Conservation (phyloP, 192 early-diverging fungal genomes). For the Backusella liffmaniae region DNA sequence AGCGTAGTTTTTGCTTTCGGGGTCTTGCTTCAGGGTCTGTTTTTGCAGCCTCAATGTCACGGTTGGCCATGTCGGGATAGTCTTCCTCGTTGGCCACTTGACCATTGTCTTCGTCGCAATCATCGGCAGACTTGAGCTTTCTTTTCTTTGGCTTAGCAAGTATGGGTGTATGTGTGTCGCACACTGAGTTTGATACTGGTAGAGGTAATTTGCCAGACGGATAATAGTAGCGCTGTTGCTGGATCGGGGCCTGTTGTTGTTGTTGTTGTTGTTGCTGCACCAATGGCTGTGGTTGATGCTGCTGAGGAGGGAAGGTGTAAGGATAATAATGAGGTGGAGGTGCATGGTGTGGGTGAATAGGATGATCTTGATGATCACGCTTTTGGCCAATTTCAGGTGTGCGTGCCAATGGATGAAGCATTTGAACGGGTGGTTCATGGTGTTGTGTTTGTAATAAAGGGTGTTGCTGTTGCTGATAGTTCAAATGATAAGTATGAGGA, state of each 20-base stretch:
- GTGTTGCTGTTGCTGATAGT: slow-evolving; percentile 3
- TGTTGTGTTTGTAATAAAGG: neutral
- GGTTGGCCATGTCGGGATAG: slow-evolving; percentile 30
- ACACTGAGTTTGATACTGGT: neutral
- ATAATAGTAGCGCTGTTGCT: slow-evolving; percentile 13
- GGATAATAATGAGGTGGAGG: slow-evolving; percentile 7
- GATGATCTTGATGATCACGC: slow-evolving; percentile 1
- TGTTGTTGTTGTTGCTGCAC: neutral
- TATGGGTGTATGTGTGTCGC: neutral
- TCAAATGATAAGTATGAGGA: neutral
- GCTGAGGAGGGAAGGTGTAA: slow-evolving; percentile 1
- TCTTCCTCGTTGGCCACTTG: slow-evolving; percentile 20
- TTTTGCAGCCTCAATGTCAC: slow-evolving; percentile 44
- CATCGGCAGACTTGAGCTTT: slow-evolving; percentile 11
- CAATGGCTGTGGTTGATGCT: neutral
- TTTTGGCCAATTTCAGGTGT: slow-evolving; percentile 11
- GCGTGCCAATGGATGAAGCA: slow-evolving; percentile 16
- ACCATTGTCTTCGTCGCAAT: slow-evolving; percentile 16
- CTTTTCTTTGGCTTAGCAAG: slow-evolving; percentile 19
- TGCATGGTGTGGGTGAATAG: slow-evolving; percentile 9
- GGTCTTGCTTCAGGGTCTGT: slow-evolving; percentile 54
- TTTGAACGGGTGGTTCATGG: slow-evolving; percentile 1
- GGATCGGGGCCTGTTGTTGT: slow-evolving; percentile 7
- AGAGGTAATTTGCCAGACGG: slow-evolving; percentile 22
- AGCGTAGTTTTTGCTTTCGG: slow-evolving; percentile 71